Base-by-base conservation (phyloP, 2,329 filamentous ascomycete genomes). In the Colletotrichum euphorbiae region DNA sequence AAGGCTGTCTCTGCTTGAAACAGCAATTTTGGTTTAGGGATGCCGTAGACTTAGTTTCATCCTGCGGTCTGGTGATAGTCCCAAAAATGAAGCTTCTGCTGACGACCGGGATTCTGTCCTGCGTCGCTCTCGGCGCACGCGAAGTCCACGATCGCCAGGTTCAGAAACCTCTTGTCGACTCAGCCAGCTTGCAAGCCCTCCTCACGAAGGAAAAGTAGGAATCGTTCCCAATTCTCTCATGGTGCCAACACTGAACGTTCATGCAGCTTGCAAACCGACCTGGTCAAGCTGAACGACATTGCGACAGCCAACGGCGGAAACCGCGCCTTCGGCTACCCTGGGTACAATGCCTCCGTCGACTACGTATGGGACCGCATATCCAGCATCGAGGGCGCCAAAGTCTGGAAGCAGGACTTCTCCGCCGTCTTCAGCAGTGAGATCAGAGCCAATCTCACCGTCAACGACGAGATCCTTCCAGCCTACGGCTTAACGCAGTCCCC, bases 311-410 rank as follows among this genome's bases (percentile, higher is more conserved):
- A 77, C 17, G 75, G 75, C 15, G 75, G 75, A 7, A 77, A 77
- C 48, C 73, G 75, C 6, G 75, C 75, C 2, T 77, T 77, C 4
- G 75, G 75, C 6, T 69, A 75, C 15, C 75, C 75, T 1, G 75
- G 75, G 17, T 77, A 77, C n/a, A 70, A 56, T 8, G 83, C 77
- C 36, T 80, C 78, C 1, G 72, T 74, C 0, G 78, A 80, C 43
- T 77, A 65, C 38, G 74, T 77, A 40, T 75, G 73, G 55, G 62
- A 65, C 21, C 73, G 75, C n/a, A 60, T 76, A 11, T 75, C 72
- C 2, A 74, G 72, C 7, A 70, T 76, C n/a, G 66, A 73, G 15
- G 74, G 74, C 6, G 74, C 74, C 59, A 73, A 68, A 12, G 63
- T 70, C 2, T 76, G 75, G 74, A 77, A 75, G 42, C 73, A 77